A percentile compares a stretch with the other conserved stretches of the same genome.
phyloP scores from a whole-genome alignment of 139 green algal genomes.

The Diplosphaera chodatii region DNA sequence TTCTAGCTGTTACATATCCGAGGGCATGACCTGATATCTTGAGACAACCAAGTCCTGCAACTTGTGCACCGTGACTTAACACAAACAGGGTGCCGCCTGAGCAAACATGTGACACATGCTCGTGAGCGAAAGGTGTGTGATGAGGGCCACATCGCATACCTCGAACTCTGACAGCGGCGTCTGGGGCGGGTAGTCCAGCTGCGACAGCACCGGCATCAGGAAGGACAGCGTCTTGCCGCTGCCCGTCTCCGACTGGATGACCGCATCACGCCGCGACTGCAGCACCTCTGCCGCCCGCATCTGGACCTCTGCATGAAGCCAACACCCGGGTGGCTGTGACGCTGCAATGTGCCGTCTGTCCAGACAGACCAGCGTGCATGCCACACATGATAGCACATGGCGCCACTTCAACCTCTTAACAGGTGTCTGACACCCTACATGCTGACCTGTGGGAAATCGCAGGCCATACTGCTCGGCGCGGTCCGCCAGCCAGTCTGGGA shows the following conservation, averaged over 20 bases:
- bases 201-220: conserved; percentile 57
- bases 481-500: conserved; percentile 69
- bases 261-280: conserved; percentile 39
- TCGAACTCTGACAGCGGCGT: background rate
- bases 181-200: conserved; percentile 61
- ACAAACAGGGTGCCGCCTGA: too few species aligned
- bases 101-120: background rate
- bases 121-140: too few species aligned
- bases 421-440: background rate
- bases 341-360: too few species aligned
- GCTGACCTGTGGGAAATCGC: conserved; percentile 57
- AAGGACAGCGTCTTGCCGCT: conserved; percentile 79
- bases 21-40: too few species aligned
- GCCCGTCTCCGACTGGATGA: conserved; percentile 64
- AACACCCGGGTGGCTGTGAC: too few species aligned
- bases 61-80: too few species aligned
- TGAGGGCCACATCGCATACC: background rate
- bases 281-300: conserved; percentile 45
- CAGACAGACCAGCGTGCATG: background rate
- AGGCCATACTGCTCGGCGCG: conserved; percentile 60
- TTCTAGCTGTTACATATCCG: too few species aligned
- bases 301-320: conserved; percentile 77
- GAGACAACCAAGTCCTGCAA: too few species aligned
- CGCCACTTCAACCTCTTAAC: too few species aligned
- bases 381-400: too few species aligned